A percentile compares a stretch with the other conserved stretches of the same genome.
Conservation (phyloP, 805 yeast species). For the Hanseniaspora lachancei region DNA sequence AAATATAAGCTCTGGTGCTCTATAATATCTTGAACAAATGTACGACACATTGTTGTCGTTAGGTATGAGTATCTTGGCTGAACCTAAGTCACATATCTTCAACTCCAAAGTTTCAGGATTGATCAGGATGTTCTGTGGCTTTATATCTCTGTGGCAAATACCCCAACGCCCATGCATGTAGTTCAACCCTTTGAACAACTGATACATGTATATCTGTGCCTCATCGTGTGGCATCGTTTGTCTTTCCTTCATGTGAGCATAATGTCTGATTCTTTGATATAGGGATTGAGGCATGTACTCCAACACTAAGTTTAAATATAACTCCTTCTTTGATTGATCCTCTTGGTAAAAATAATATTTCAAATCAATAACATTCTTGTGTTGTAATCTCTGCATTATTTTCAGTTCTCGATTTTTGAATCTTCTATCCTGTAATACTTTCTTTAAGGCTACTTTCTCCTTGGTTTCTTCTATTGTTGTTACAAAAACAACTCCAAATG, state of each 20-base stretch:
- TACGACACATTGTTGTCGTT: conserved; percentile 90
- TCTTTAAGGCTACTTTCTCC: conserved; percentile 79
- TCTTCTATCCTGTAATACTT: conserved; percentile 90
- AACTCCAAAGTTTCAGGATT: conserved; percentile 75
- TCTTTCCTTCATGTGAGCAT: conserved; percentile 43
- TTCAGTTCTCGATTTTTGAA: conserved; percentile 91
- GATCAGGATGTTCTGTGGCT: conserved; percentile 79
- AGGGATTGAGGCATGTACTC: conserved; percentile 95
- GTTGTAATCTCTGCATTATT: conserved; percentile 81
- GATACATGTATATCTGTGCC: conserved; percentile 71
- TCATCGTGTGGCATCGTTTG: conserved; percentile 79
- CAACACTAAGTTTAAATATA: conserved; percentile 75
- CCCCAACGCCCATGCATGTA: conserved; percentile 63
- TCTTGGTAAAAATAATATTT: conserved; percentile 79
- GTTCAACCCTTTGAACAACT: conserved; percentile 63
- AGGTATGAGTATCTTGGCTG: conserved; percentile 82
- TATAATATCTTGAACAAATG: conserved; percentile 88
- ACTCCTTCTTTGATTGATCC: conserved; percentile 41
- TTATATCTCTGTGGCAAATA: conserved; percentile 87
- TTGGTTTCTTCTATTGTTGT: conserved; percentile 63
- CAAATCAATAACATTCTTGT: conserved; percentile 76
- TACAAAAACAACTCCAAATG: conserved; percentile 96
- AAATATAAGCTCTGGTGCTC: conserved; percentile 95
- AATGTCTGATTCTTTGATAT: conserved; percentile 80
- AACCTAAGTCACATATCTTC: conserved; percentile 91